Evolutionary conservation across 768 basidiomycete species (phyloP).

Genomic region (Tulasnella sp.): DNA sequence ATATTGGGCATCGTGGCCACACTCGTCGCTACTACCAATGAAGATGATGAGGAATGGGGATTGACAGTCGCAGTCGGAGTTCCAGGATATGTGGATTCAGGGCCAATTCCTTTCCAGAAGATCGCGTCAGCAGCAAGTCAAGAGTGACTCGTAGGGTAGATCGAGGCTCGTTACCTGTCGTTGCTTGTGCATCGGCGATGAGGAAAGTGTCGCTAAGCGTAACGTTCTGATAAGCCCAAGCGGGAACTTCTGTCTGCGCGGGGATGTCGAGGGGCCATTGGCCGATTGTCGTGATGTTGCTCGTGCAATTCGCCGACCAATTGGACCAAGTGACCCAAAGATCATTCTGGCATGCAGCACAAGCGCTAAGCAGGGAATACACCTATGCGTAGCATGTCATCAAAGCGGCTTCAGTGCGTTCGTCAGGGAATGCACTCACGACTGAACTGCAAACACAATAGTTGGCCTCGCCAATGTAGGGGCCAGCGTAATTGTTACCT

Average conservation of each 20-base stretch:
- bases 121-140: background rate
- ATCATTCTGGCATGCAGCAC: constrained; percentile 43
- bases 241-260: constrained; percentile 38
- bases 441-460: constrained; percentile 46
- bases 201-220: constrained; percentile 17
- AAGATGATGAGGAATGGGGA: background rate
- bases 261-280: constrained; percentile 45
- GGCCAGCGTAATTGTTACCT: background rate
- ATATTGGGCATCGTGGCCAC: background rate
- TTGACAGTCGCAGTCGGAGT: constrained; percentile 3
- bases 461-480: background rate
- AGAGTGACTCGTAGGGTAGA: background rate
- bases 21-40: background rate
- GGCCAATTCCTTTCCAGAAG: background rate
- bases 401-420: too few species aligned
- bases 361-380: constrained; percentile 47
- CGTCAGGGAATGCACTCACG: constrained; percentile 17
- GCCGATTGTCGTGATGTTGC: constrained; percentile 9
- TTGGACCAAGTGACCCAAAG: constrained; percentile 24
- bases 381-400: constrained; percentile 16
- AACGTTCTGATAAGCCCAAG: constrained; percentile 53
- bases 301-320: constrained; percentile 25
- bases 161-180: background rate
- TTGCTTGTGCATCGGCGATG: background rate
- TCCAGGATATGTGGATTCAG: constrained; percentile 12